Evolutionary conservation across 495 filamentous ascomycete species (phyloP).

Genomic region (Penicillium waksmanii): DNA sequence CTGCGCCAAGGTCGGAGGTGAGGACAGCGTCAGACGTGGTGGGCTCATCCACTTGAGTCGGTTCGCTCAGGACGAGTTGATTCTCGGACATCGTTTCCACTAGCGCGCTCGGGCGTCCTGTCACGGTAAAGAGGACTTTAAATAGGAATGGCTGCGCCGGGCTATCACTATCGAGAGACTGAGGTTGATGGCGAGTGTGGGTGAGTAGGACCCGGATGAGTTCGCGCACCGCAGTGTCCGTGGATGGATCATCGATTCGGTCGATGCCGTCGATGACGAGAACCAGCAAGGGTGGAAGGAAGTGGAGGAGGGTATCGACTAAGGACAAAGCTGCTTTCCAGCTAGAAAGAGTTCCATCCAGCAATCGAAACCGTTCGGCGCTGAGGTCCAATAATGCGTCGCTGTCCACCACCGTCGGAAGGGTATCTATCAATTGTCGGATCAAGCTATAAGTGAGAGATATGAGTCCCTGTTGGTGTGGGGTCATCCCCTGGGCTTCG

Average conservation of each 20-base stretch:
- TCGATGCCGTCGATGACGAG: slow-evolving; percentile 50
- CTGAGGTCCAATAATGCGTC: slow-evolving; percentile 43
- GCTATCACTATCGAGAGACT: slow-evolving; percentile 23
- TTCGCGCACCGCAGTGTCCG: slow-evolving; percentile 40
- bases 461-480: slow-evolving; percentile 43
- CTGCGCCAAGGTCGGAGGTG: slow-evolving; percentile 37
- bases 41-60: slow-evolving; percentile 27
- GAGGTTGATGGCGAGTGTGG: slow-evolving; percentile 40
- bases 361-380: slow-evolving; percentile 41
- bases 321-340: slow-evolving; percentile 49
- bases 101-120: slow-evolving; percentile 39
- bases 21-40: slow-evolving; percentile 29
- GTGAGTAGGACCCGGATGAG: slow-evolving; percentile 42
- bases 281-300: slow-evolving; percentile 47
- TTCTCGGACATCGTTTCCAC: slow-evolving; percentile 46
- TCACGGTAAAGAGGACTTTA: slow-evolving; percentile 49
- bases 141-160: slow-evolving; percentile 39
- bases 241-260: slow-evolving; percentile 41
- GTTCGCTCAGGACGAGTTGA: slow-evolving; percentile 37
- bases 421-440: slow-evolving; percentile 49
- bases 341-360: slow-evolving; percentile 42
- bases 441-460: slow-evolving; percentile 53
- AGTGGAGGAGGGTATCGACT: slow-evolving; percentile 44
- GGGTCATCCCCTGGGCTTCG: slow-evolving; percentile 29
- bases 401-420: slow-evolving; percentile 46